Conservation (phyloP, 164 flowering plant species). For the Macadamia integrifolia region DNA sequence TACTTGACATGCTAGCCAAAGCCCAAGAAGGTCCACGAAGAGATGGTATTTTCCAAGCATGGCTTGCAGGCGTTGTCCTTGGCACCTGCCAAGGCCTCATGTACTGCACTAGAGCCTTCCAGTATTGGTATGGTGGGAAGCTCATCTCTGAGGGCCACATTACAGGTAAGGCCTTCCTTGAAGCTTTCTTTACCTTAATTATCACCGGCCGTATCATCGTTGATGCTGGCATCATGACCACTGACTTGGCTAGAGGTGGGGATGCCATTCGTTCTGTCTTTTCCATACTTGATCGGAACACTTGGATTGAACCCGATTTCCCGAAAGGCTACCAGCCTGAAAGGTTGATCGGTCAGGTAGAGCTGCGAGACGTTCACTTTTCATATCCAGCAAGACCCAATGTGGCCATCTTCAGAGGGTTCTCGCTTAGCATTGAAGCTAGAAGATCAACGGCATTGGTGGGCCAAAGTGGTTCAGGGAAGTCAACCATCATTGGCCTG, state of each 20-base stretch:
- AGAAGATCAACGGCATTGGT: conserved; percentile 40
- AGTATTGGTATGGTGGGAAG: conserved; percentile 48
- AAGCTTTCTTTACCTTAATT: conserved; percentile 33
- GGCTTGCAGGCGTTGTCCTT: conserved; percentile 22
- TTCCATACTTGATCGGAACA: conserved; percentile 35
- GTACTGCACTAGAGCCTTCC: conserved; percentile 15
- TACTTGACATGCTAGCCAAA: conserved; percentile 17
- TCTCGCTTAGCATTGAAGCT: conserved; percentile 33
- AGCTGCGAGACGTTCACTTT: conserved; percentile 35
- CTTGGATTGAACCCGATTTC: conserved; percentile 32
- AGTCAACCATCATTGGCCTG: conserved; percentile 39
- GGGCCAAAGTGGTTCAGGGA: conserved; percentile 51
- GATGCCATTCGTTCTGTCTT: conserved; percentile 35
- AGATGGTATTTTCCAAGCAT: conserved; percentile 30
- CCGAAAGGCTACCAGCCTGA: conserved; percentile 8
- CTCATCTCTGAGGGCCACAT: conserved; percentile 22
- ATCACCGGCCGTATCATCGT: conserved; percentile 37
- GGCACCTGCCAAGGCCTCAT: too few species aligned
- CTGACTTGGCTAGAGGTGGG: conserved; percentile 38
- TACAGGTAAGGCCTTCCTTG: conserved; percentile 27
- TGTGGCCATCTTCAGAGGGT: conserved; percentile 33
- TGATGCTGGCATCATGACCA: conserved; percentile 43
- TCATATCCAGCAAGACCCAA: conserved; percentile 47
- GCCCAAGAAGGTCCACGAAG: conserved; percentile 17
- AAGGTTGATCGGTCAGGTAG: conserved; percentile 24